Conservation (phyloP, 352 stramenopile genomes). For the Saprolegnia diclina region DNA sequence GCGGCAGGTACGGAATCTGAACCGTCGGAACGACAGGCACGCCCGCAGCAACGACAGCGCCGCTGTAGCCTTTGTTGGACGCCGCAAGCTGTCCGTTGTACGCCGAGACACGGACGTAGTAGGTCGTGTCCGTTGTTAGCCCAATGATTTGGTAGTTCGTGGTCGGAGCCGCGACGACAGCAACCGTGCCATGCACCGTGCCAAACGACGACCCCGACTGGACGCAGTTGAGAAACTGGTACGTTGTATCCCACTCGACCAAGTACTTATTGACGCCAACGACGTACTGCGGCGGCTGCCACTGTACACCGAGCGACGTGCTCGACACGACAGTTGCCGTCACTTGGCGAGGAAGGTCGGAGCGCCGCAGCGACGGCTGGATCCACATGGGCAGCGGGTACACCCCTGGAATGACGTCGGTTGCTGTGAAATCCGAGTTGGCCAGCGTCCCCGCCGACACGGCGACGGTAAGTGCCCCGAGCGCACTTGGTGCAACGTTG, state of each 20-base stretch:
- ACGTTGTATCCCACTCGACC: conserved; percentile 67
- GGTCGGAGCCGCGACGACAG: conserved; percentile 39
- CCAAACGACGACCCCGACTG: conserved; percentile 37
- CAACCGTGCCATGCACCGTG: conserved; percentile 38
- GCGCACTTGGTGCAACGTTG: conserved; percentile 41
- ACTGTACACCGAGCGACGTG: conserved; percentile 60
- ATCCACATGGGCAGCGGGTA: conserved; percentile 35
- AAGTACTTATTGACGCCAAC: conserved; percentile 59
- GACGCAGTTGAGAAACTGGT: conserved; percentile 37
- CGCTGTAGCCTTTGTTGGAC: conserved; percentile 50
- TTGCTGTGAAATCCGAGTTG: conserved; percentile 30
- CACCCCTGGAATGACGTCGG: conserved; percentile 33
- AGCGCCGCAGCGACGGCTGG: conserved; percentile 39
- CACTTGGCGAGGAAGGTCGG: conserved; percentile 43
- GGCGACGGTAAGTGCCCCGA: conserved; percentile 38
- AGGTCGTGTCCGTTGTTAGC: conserved; percentile 66
- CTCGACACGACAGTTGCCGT: conserved; percentile 55
- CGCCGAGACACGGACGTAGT: conserved; percentile 86
- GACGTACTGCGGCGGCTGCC: conserved; percentile 36
- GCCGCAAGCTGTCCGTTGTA: conserved; percentile 66
- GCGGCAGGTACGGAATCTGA: conserved; percentile 65
- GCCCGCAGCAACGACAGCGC: conserved; percentile 42
- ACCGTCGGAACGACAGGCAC: conserved; percentile 41
- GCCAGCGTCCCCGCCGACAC: conserved; percentile 30
- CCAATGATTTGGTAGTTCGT: conserved; percentile 73